Evolutionary conservation across 305 asterid genomes (phyloP), one percentile per base, ranked within the genome.

Genomic region (Fraxinus greggii): DNA sequence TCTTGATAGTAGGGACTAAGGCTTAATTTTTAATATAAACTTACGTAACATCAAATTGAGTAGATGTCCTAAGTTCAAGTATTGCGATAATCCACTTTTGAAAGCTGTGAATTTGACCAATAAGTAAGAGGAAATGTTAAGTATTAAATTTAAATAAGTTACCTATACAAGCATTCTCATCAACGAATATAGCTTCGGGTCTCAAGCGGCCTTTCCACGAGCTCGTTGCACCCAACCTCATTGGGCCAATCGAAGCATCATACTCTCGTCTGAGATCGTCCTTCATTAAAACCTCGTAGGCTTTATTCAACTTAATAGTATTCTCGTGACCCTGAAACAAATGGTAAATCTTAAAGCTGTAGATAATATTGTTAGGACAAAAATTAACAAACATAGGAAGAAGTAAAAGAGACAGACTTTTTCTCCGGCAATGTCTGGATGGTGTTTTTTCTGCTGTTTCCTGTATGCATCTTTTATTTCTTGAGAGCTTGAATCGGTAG

Each of bases 381-480:
- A 15, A 36, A n/a, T 74, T 15, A 15, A 48, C 32, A 74, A 36
- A 13, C 56, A 74, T 40, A 6, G 17, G 54, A 24, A 72, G 48
- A 79, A 67, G 31, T 36, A 72, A 70, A 59, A 72, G 26, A 32
- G 21, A 32, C 9, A 33, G 21, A 89, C 93, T 90, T 90, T 81
- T 84, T 88, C 89, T 45, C 94, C 94, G 2, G 90, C 94, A 72
- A 92, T 89, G 75, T 92, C 93, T 0, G 93, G 93, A 70, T 92
- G 93, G 74, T 88, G 77, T 42, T 82, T 92, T 91, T 92, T 92
- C 61, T 89, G 97, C 76, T 88, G 85, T 79, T 85, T 87, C 48
- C 93, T 84, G 84, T 91, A 89, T 10, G 90, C 88, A 48, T 84
- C 87, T 85, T 92, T 92, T 80, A 91, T 91, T 70, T 91, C 88